Evolutionary conservation across 2,329 filamentous ascomycete genomes (phyloP).

Genomic region (Dryadomyces sulphureus): DNA sequence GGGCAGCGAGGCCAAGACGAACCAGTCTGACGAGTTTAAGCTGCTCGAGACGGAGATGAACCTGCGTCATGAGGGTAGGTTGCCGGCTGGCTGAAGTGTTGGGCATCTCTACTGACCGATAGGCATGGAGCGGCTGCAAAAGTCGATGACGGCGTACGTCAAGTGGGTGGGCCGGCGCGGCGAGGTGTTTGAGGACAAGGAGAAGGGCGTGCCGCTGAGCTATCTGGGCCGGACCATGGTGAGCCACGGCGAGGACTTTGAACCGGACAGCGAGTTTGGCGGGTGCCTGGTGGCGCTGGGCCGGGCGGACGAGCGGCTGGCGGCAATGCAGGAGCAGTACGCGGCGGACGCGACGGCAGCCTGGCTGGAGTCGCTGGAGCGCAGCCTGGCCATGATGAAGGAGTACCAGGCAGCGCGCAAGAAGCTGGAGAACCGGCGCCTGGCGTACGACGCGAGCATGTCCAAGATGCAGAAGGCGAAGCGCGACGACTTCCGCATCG

Average conservation of each 20-base stretch:
- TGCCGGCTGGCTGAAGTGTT: not conserved
- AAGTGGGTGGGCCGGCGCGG: slow-evolving; percentile 77
- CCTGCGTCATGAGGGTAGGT: slow-evolving; percentile 70
- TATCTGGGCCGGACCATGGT: slow-evolving; percentile 78
- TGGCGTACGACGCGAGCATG: slow-evolving; percentile 82
- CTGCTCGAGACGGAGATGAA: slow-evolving; percentile 80
- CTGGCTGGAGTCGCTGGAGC: slow-evolving; percentile 86
- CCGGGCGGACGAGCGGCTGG: slow-evolving; percentile 75
- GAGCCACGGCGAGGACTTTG: slow-evolving; percentile 81
- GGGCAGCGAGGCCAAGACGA: slow-evolving; percentile 79
- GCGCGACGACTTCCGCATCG: slow-evolving; percentile 81
- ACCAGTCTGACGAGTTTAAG: slow-evolving; percentile 81
- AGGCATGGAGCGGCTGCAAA: slow-evolving; percentile 81
- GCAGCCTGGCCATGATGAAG: slow-evolving; percentile 87
- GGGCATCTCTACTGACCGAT: slow-evolving; percentile 1
- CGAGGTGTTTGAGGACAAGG: slow-evolving; percentile 67
- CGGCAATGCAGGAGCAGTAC: slow-evolving; percentile 73
- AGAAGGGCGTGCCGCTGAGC: slow-evolving; percentile 68
- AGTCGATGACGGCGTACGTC: slow-evolving; percentile 71
- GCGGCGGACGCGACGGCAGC: slow-evolving; percentile 60
- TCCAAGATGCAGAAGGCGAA: slow-evolving; percentile 88
- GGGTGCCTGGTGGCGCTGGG: slow-evolving; percentile 71
- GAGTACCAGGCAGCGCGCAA: slow-evolving; percentile 90
- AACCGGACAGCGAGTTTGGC: slow-evolving; percentile 79
- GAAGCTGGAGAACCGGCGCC: slow-evolving; percentile 79